These are phyloP conservation scores for Raphanus raphanistrum DNA, from an alignment of 345 rosid genomes.

Conservation along the genomic window DNA sequence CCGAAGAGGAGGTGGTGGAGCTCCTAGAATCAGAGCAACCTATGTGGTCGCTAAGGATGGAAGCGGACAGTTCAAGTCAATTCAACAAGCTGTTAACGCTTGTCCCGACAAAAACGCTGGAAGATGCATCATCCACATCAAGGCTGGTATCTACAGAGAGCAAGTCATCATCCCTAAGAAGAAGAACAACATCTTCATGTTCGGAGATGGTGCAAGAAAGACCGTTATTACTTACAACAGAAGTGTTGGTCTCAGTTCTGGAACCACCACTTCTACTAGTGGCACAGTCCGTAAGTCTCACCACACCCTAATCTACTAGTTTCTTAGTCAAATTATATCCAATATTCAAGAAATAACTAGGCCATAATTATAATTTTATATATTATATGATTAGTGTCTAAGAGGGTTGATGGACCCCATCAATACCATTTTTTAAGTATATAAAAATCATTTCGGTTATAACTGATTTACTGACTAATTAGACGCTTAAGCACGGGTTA, in stretches of 20 bases:
- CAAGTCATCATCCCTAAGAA: constrained; percentile 45
- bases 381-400: too few species aligned
- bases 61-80: constrained; percentile 62
- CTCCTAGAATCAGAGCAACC: constrained; percentile 41
- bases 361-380: too few species aligned
- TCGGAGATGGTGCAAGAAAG: constrained; percentile 73
- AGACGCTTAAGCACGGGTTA: too few species aligned
- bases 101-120: constrained; percentile 44
- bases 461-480: neutral
- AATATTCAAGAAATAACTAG: neutral
- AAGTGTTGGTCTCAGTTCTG: constrained; percentile 41
- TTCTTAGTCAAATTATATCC: neutral
- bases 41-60: constrained; percentile 81
- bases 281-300: constrained; percentile 48
- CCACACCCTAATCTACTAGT: neutral
- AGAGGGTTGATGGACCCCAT: too few species aligned
- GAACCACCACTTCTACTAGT: constrained; percentile 52
- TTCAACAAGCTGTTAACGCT: constrained; percentile 51
- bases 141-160: constrained; percentile 65
- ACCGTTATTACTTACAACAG: constrained; percentile 58
- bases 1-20: constrained; percentile 2
- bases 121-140: constrained; percentile 59
- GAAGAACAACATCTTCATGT: constrained; percentile 56
- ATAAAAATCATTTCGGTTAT: neutral
- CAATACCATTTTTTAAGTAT: neutral